These are phyloP conservation scores for Pythium plurisporium DNA, from an alignment of 352 stramenopile species.

Conservation along the genomic window DNA sequence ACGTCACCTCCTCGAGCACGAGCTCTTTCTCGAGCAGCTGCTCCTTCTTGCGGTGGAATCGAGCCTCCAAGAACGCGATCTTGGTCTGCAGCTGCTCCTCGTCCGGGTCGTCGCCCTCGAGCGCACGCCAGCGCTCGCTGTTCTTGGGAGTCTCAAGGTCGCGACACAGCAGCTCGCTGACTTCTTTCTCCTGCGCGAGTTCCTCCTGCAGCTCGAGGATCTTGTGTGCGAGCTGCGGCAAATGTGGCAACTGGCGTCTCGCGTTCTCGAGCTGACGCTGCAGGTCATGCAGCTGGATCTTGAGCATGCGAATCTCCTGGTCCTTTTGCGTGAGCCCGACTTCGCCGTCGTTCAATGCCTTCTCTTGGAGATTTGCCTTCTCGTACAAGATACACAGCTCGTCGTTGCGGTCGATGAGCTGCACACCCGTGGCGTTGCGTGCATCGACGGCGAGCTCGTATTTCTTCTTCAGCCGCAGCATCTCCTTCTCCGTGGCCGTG, in stretches of 20 bases:
- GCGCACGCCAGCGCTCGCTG: constrained; percentile 76
- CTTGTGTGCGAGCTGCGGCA: constrained; percentile 76
- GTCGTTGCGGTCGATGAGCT: constrained; percentile 94
- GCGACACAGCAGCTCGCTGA: constrained; percentile 86
- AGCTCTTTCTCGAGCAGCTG: constrained; percentile 93
- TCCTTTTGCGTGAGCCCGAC: constrained; percentile 77
- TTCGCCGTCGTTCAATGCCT: constrained; percentile 77
- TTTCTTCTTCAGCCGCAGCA: constrained; percentile 90
- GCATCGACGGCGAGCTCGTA: constrained; percentile 88
- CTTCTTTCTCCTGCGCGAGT: constrained; percentile 76
- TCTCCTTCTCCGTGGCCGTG: constrained; percentile 86
- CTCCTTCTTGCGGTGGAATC: constrained; percentile 90
- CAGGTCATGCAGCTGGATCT: constrained; percentile 67
- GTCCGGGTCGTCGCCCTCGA: constrained; percentile 88
- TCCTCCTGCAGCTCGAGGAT: constrained; percentile 81
- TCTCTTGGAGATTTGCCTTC: constrained; percentile 88
- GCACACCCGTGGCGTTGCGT: constrained; percentile 85
- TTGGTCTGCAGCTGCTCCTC: constrained; percentile 85
- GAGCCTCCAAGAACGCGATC: constrained; percentile 78
- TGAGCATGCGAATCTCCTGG: constrained; percentile 74
- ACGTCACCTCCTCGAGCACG: constrained; percentile 91
- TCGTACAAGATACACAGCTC: constrained; percentile 95
- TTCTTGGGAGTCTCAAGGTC: constrained; percentile 92
- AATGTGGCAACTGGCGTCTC: constrained; percentile 61
- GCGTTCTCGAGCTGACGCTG: constrained; percentile 72